Percentiles rank a stretch among this genome's conserved stretches.
Evolutionary conservation across 305 asterid genomes (phyloP).

Genomic region (Withania somnifera): DNA sequence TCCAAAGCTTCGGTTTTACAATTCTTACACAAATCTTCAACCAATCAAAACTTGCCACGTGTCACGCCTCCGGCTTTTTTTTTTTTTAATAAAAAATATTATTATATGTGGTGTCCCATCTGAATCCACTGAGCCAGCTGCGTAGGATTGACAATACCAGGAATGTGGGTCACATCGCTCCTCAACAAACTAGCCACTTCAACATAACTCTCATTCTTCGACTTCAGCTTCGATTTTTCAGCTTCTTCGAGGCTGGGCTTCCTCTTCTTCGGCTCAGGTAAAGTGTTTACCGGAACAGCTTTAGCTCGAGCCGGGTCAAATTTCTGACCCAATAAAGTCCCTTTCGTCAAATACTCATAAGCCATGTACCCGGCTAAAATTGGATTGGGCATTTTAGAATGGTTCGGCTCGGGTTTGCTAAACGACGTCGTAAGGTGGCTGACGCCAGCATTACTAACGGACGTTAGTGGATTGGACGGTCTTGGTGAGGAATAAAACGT

Average conservation of each 20-base stretch:
- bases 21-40: neutral
- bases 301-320: constrained; percentile 43
- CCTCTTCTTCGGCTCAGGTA: constrained; percentile 25
- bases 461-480: constrained; percentile 18
- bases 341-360: constrained; percentile 37
- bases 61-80: neutral
- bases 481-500: constrained; percentile 12
- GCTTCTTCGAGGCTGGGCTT: constrained; percentile 19
- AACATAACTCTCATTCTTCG: constrained; percentile 24
- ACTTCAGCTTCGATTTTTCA: constrained; percentile 10
- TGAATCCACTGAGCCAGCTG: constrained; percentile 45
- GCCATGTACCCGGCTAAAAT: constrained; percentile 62
- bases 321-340: constrained; percentile 37
- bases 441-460: too few relatives aligned
- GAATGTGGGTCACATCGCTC: constrained; percentile 40
- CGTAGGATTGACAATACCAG: constrained; percentile 52
- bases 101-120: constrained; percentile 15
- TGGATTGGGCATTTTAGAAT: constrained; percentile 21
- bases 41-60: neutral
- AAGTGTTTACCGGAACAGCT: constrained; percentile 10
- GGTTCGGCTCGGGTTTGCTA: constrained; percentile 26
- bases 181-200: constrained; percentile 40
- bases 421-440: constrained; percentile 29
- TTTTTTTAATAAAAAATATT: too few relatives aligned
- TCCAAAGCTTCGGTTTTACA: neutral